Evolutionary conservation across 345 rosid species (phyloP).

Genomic region (Mangifera indica): DNA sequence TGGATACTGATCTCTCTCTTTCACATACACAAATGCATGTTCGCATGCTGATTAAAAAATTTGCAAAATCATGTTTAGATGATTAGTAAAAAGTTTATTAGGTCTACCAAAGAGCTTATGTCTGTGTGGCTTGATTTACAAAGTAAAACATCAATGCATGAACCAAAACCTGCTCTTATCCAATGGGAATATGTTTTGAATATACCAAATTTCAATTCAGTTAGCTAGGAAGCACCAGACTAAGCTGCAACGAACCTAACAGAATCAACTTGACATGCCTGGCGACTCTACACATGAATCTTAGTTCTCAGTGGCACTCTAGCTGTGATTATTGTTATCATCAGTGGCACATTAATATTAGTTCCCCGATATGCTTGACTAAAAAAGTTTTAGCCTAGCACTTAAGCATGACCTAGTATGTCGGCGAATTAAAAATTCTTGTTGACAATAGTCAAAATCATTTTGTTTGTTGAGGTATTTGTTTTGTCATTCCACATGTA

Average conservation of each 20-base stretch:
- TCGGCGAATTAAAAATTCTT: neutral
- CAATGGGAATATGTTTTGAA: neutral
- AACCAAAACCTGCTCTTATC: neutral
- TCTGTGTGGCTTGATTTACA: neutral
- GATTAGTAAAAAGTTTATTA: neutral
- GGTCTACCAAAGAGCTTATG: neutral
- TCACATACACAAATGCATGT: neutral
- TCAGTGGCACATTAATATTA: too few species aligned
- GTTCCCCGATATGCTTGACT: neutral
- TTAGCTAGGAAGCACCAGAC: neutral
- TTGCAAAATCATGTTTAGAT: neutral
- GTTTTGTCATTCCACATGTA: neutral
- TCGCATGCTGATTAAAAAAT: neutral
- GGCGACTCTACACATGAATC: neutral
- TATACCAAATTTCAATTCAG: neutral
- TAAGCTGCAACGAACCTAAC: neutral
- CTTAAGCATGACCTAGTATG: conserved; percentile 4
- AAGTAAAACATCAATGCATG: neutral
- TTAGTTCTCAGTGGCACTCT: neutral
- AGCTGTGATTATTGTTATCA: neutral
- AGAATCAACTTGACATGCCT: neutral
- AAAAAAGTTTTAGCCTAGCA: neutral
- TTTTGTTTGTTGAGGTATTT: neutral
- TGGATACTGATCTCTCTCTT: neutral
- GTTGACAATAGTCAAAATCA: neutral